Conservation (phyloP, 2,329 filamentous ascomycete genomes). For the Sporothrix brasiliensis region DNA sequence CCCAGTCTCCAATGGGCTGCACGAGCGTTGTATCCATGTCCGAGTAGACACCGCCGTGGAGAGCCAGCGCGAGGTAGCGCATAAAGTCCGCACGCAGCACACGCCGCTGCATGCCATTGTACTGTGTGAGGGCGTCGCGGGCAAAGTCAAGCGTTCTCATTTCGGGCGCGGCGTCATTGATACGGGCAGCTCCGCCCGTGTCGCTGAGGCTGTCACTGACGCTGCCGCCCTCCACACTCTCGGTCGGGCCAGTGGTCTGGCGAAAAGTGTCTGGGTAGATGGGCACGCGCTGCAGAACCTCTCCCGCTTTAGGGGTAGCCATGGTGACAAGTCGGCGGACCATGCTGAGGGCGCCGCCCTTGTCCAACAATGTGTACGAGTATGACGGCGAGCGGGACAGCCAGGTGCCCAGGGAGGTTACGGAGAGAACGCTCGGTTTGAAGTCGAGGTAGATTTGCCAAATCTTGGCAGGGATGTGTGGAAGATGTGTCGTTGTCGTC, state of each 20-base stretch:
- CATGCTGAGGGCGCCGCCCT: conserved; percentile 32
- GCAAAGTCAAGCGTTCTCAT: conserved; percentile 25
- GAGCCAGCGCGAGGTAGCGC: conserved; percentile 40
- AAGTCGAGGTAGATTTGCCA: conserved; percentile 39
- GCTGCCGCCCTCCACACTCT: not conserved
- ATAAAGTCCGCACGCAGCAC: conserved; percentile 39
- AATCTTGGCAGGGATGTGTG: conserved; percentile 38
- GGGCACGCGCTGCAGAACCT: not conserved
- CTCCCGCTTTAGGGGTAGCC: conserved; percentile 31
- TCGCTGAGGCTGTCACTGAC: not conserved
- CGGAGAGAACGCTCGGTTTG: conserved; percentile 24
- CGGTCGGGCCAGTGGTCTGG: not conserved
- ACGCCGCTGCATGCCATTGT: conserved; percentile 34
- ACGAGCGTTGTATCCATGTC: conserved; percentile 62
- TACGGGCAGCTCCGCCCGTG: too few species aligned
- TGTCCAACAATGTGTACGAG: conserved; percentile 37
- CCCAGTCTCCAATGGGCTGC: conserved; percentile 47
- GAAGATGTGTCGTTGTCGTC: conserved; percentile 27
- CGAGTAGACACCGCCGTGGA: conserved; percentile 53
- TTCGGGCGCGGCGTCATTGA: not conserved
- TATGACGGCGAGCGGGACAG: conserved; percentile 35
- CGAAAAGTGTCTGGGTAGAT: conserved; percentile 22
- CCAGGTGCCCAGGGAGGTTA: conserved; percentile 33
- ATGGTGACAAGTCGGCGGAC: conserved; percentile 35
- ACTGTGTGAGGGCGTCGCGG: conserved; percentile 33